These are phyloP conservation scores for Alopecurus myosuroides DNA, from an alignment of 176 grass and related monocot genomes.

Conservation along the genomic window DNA sequence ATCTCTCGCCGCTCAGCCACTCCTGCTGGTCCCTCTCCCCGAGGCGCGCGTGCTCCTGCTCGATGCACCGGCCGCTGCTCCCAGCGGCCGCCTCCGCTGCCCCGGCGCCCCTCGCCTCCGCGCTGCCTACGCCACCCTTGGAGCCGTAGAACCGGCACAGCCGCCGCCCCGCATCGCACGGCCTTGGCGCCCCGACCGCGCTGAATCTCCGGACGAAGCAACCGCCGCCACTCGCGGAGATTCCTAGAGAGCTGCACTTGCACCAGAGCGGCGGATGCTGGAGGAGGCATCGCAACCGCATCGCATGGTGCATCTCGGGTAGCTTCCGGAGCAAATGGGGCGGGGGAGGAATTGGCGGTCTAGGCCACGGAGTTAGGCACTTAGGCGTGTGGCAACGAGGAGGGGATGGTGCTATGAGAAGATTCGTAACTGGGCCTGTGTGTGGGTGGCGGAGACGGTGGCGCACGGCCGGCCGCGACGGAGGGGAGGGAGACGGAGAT, in stretches of 20 bases:
- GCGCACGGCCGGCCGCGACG: constrained; percentile 30
- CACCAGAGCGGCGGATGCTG: constrained; percentile 25
- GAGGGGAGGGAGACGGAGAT: constrained; percentile 29
- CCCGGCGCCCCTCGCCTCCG: constrained; percentile 43
- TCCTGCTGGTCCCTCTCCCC: constrained; percentile 95
- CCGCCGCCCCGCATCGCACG: constrained; percentile 10
- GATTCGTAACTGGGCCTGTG: neutral
- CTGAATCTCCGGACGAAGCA: constrained; percentile 41
- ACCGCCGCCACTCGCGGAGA: constrained; percentile 27
- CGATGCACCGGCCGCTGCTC: constrained; percentile 31
- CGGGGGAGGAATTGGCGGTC: neutral
- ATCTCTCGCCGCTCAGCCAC: constrained; percentile 78
- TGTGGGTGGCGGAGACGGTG: constrained; percentile 17
- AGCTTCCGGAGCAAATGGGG: constrained; percentile 20
- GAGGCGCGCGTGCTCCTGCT: constrained; percentile 78
- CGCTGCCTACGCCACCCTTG: constrained; percentile 65
- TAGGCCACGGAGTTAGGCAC: neutral
- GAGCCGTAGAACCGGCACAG: constrained; percentile 70
- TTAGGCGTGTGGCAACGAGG: neutral
- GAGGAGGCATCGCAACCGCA: constrained; percentile 44
- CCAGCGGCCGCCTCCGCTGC: constrained; percentile 7
- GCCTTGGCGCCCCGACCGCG: constrained; percentile 23
- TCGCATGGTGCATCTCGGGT: constrained; percentile 51
- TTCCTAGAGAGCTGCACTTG: constrained; percentile 33
- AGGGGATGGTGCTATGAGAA: neutral